A percentile compares a stretch with the other conserved stretches of the same genome.
Conservation (phyloP, 345 rosid species). For the Anacardium occidentale region DNA sequence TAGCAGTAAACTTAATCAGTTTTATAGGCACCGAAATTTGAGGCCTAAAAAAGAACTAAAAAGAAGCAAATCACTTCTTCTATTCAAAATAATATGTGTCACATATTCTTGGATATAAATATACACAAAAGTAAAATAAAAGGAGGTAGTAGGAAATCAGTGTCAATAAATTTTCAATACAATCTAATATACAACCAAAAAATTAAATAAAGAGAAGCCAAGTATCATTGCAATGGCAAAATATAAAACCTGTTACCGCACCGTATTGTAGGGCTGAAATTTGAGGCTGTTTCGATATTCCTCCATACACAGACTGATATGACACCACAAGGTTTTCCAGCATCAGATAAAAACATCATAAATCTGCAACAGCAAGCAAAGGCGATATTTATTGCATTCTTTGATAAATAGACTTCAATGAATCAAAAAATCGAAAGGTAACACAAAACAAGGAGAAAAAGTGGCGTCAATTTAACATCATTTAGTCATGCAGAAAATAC, state of each 20-base stretch:
- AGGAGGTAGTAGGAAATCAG: neutral
- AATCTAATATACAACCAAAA: neutral
- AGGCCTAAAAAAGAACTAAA: neutral
- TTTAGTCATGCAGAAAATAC: neutral
- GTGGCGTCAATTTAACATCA: neutral
- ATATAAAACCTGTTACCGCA: slow-evolving; percentile 48
- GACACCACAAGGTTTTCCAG: slow-evolving; percentile 74
- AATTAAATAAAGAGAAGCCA: slow-evolving; percentile 4
- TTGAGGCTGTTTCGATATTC: slow-evolving; percentile 84
- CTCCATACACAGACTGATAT: slow-evolving; percentile 84
- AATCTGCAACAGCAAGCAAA: slow-evolving; percentile 50
- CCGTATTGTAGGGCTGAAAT: slow-evolving; percentile 71
- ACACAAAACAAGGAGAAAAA: neutral
- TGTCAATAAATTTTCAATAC: too few relatives aligned
- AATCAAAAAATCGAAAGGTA: neutral
- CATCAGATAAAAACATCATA: slow-evolving; percentile 68
- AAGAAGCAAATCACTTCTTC: too few relatives aligned
- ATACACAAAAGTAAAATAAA: neutral
- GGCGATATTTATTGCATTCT: neutral
- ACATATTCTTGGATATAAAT: neutral
- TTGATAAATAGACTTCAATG: neutral
- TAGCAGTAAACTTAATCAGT: neutral
- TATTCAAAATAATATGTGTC: too few relatives aligned
- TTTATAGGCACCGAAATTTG: neutral
- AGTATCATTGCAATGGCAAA: slow-evolving; percentile 6